Evolutionary conservation across 2,329 filamentous ascomycete genomes (phyloP).

Genomic region (Phaeosphaeria sp.): DNA sequence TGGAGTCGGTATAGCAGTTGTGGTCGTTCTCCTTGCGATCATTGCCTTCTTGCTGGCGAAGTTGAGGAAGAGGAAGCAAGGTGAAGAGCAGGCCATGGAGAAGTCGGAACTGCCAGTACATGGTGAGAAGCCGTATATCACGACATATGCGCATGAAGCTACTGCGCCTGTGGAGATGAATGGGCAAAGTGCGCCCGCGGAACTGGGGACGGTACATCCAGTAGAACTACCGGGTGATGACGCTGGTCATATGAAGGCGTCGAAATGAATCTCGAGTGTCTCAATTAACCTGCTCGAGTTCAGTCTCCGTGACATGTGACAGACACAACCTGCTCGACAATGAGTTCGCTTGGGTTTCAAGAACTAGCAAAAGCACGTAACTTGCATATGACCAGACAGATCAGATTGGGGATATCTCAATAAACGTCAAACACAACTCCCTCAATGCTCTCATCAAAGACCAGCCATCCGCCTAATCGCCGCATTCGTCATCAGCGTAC

Average conservation of each 20-base stretch:
- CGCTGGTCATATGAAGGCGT: neutral
- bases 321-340: too few relatives aligned
- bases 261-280: neutral
- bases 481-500: slow-evolving; percentile 48
- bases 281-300: neutral
- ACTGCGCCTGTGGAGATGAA: neutral
- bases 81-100: neutral
- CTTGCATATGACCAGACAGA: too few relatives aligned
- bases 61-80: neutral
- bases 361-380: too few relatives aligned
- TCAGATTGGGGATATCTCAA: neutral
- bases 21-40: neutral
- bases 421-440: neutral
- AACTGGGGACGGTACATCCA: neutral
- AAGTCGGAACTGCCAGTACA: neutral
- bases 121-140: neutral
- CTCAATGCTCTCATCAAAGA: slow-evolving; percentile 14
- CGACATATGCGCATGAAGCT: neutral
- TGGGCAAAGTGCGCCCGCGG: neutral
- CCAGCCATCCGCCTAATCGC: slow-evolving; percentile 51
- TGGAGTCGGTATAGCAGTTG: slow-evolving; percentile 9
- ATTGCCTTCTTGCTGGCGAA: neutral
- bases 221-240: neutral
- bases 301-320: neutral
- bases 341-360: too few relatives aligned